Base-by-base conservation (phyloP, 2,329 filamentous ascomycete species). In the Penicillium decumbens region DNA sequence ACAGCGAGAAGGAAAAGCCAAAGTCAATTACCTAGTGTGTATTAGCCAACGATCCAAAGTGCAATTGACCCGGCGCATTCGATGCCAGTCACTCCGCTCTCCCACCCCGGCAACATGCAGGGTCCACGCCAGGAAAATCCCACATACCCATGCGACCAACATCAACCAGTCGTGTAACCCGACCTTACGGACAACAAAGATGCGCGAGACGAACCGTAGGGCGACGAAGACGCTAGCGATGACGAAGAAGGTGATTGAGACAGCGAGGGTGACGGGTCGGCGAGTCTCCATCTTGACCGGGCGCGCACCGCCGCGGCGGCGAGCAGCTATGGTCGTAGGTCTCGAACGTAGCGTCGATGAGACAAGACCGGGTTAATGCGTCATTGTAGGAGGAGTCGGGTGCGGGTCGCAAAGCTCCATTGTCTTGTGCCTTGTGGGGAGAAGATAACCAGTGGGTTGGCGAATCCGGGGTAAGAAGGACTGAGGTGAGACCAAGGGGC, bases 161-260 rank as follows among this genome's bases (percentile, higher is more conserved):
- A 95, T 93, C 60, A 88, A 81, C 69, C 84, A 87, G 75, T 95
- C 91, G 70, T 95, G 89, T 75, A 81, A 80, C 47, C 79, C 83
- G 44, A 89, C 72, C 47, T 80, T 83, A 58, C 81, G 82, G 48
- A 95, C 85, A 43, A 96, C 84, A 41, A 79, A 81, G 43, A 81
- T 77, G 25, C 90, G 81, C 52, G 87, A 89, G 37, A 88, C 72
- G 58, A 95, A 76, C 47, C 91, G 83, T 30, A 88, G 79, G 37
- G 77, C 76, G 58, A 95, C 88, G 65, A 95, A 92, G 47, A 87
- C 63, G 33, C 85, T 85, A 44, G 88, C 83, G 45, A 91, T 68
- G 20, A 79, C 78, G 54, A 91, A 78, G 44, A 75, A 58, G 45
- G 68, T 60, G 40, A 75, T 66, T 10, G 72, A 74, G 44, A 75